phyloP scores from a whole-genome alignment of 768 basidiomycete species.

The Floccularia luteovirens region DNA sequence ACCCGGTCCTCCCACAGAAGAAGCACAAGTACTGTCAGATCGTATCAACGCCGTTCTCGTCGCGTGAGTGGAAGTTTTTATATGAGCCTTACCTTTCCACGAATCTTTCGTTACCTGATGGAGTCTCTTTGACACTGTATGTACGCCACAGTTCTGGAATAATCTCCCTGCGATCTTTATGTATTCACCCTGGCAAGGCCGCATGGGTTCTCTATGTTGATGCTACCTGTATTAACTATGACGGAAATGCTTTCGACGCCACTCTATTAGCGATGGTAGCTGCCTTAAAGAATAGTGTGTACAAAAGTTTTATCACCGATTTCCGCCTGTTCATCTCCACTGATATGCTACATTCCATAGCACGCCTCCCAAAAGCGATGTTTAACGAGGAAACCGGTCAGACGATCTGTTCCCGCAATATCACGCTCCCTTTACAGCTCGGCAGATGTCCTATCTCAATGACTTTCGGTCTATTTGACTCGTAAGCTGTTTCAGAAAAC shows the following conservation, averaged over 20 bases:
- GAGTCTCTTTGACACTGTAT: not conserved
- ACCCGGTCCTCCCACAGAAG: conserved; percentile 90
- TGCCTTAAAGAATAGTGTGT: conserved; percentile 79
- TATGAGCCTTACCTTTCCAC: not conserved
- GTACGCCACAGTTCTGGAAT: conserved; percentile 46
- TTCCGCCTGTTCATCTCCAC: not conserved
- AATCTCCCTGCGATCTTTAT: conserved; percentile 59
- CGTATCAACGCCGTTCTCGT: conserved; percentile 72
- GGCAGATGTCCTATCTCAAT: conserved; percentile 36
- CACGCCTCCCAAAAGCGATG: conserved; percentile 60
- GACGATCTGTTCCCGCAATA: conserved; percentile 53
- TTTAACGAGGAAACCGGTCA: conserved; percentile 61
- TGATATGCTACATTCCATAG: too few species aligned
- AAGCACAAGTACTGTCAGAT: conserved; percentile 88
- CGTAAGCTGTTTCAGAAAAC: conserved; percentile 36
- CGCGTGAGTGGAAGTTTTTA: conserved; percentile 39
- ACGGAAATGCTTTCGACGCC: conserved; percentile 93
- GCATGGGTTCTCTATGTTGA: conserved; percentile 96
- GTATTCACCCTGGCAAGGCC: conserved; percentile 74
- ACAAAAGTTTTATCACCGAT: not conserved
- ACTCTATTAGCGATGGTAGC: conserved; percentile 81
- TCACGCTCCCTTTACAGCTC: conserved; percentile 38
- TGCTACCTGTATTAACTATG: conserved; percentile 93
- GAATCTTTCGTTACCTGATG: not conserved
- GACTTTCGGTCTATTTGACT: conserved; percentile 80